phyloP scores from a whole-genome alignment of 2,329 filamentous ascomycete species.

The Annulohypoxylon truncatum region DNA sequence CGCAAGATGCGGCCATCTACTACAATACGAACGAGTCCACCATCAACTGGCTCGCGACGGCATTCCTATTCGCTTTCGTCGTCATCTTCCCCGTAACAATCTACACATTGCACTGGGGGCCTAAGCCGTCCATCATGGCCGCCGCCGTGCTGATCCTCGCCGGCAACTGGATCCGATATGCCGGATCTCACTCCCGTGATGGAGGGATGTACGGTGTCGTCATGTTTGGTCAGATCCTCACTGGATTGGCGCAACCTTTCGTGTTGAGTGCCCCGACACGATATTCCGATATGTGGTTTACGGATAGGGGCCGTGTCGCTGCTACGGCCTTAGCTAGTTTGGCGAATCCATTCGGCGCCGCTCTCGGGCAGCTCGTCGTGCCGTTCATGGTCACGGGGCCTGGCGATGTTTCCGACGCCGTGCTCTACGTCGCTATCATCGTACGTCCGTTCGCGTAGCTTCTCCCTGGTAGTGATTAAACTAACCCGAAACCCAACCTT shows the following conservation, averaged over 20 bases:
- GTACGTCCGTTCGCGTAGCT: constrained; percentile 60
- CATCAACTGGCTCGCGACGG: constrained; percentile 94
- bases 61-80: constrained; percentile 87
- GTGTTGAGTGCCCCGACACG: constrained; percentile 88
- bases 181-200: constrained; percentile 65
- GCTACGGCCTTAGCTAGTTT: constrained; percentile 88
- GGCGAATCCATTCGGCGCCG: constrained; percentile 90
- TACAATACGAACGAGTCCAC: constrained; percentile 78
- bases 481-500: neutral
- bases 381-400: constrained; percentile 77
- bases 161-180: constrained; percentile 94
- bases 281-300: constrained; percentile 97
- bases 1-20: constrained; percentile 77
- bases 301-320: constrained; percentile 81
- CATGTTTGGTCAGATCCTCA: constrained; percentile 92
- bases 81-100: constrained; percentile 78
- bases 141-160: constrained; percentile 78
- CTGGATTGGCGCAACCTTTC: constrained; percentile 91
- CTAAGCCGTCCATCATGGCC: constrained; percentile 79
- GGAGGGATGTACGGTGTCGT: constrained; percentile 78
- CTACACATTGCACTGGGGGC: constrained; percentile 81
- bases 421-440: constrained; percentile 86
- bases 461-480: neutral
- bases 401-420: constrained; percentile 78
- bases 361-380: constrained; percentile 86